Percentiles rank a stretch among this genome's conserved stretches.
These are phyloP conservation scores for Paramecium primaurelia DNA, from an alignment of 73 alveolate genomes.

Conservation along the genomic window DNA sequence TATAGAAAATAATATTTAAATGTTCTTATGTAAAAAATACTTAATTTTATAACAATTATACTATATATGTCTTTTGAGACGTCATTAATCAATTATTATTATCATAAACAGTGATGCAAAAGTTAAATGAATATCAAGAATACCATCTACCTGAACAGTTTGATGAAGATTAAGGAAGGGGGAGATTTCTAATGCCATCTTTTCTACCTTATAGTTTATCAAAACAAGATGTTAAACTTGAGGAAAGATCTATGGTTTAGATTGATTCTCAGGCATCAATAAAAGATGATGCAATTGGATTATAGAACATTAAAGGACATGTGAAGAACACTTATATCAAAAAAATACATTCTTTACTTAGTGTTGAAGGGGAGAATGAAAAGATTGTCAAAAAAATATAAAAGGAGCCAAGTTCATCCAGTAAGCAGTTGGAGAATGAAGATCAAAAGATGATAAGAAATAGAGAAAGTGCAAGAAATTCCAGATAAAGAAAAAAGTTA, in stretches of 20 bases:
- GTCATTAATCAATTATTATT: neutral
- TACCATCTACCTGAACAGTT: slow-evolving; percentile 8
- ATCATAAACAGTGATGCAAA: slow-evolving; percentile 11
- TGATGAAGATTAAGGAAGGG: neutral
- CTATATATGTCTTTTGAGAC: neutral
- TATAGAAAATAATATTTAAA: neutral
- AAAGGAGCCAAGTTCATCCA: slow-evolving; percentile 13
- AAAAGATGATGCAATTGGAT: slow-evolving; percentile 15
- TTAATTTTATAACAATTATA: neutral
- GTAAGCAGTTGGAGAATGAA: slow-evolving; percentile 19
- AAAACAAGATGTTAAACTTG: neutral
- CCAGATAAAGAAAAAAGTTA: slow-evolving; percentile 63
- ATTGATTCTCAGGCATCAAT: neutral
- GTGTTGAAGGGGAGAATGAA: slow-evolving; percentile 13
- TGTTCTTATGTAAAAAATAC: neutral
- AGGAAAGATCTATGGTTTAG: neutral
- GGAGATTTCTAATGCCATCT: neutral
- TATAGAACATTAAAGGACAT: slow-evolving; percentile 57
- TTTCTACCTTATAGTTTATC: neutral
- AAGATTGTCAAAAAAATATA: neutral
- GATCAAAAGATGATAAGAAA: slow-evolving; percentile 56
- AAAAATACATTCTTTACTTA: slow-evolving; percentile 45
- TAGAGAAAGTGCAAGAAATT: slow-evolving; percentile 68
- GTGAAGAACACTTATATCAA: slow-evolving; percentile 59
- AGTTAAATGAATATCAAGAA: slow-evolving; percentile 2